Evolutionary conservation across 1,284 basidiomycete species (phyloP).

Genomic region (Moesziomyces sp.): DNA sequence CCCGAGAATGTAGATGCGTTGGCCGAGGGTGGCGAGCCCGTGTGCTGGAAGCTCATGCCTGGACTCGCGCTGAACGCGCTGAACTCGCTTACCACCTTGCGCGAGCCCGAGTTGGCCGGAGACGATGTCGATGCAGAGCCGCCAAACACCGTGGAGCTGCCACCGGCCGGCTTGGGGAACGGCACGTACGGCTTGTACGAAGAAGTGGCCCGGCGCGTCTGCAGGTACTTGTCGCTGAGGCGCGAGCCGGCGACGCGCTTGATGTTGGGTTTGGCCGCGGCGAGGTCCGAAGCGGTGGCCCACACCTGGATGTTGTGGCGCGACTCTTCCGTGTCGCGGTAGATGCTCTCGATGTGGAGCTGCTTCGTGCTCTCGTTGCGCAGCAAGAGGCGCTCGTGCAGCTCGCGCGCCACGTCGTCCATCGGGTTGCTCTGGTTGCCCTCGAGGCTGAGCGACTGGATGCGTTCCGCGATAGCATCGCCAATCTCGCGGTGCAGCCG

Average conservation of each 20-base stretch:
- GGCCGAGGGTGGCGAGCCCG: conserved; percentile 37
- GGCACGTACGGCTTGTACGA: conserved; percentile 54
- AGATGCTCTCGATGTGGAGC: conserved; percentile 95
- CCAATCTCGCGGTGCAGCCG: conserved; percentile 92
- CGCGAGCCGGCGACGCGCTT: conserved; percentile 73
- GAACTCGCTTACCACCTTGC: conserved; percentile 60
- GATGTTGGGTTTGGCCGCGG: conserved; percentile 81
- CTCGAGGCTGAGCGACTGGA: conserved; percentile 76
- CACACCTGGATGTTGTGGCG: conserved; percentile 90
- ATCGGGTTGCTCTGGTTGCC: conserved; percentile 77
- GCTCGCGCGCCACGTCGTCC: conserved; percentile 91
- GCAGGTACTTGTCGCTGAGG: conserved; percentile 62
- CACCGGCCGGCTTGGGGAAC: conserved; percentile 47
- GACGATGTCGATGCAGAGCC: conserved; percentile 4
- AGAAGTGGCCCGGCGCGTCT: conserved; percentile 48
- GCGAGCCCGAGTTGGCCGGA: conserved; percentile 21
- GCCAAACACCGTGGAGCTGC: conserved; percentile 11
- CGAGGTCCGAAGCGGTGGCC: conserved; percentile 78
- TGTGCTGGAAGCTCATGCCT: conserved; percentile 54
- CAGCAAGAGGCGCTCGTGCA: conserved; percentile 89
- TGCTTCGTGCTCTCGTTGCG: conserved; percentile 97
- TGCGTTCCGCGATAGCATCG: conserved; percentile 88
- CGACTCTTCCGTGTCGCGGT: conserved; percentile 73
- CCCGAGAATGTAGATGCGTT: conserved; percentile 16
- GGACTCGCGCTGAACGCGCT: conserved; percentile 57